These are phyloP conservation scores for Cutaneotrichosporon sp. DNA, from an alignment of 1,284 basidiomycete species.

Conservation along the genomic window DNA sequence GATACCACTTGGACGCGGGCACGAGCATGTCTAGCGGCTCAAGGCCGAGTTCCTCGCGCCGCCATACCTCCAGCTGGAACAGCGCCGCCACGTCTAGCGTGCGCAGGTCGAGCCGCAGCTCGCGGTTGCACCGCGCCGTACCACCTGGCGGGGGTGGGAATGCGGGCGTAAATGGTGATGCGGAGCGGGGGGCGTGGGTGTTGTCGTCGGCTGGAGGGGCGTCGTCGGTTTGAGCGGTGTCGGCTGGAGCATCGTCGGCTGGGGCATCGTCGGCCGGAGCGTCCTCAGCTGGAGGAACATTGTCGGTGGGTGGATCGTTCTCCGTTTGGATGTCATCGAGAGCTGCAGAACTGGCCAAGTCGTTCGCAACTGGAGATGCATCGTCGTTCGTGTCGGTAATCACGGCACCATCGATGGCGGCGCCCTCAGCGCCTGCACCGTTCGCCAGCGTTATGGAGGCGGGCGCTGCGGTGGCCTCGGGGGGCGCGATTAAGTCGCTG, in stretches of 20 bases:
- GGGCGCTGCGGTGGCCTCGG: not conserved
- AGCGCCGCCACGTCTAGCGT: conserved; percentile 36
- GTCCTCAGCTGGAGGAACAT: not conserved
- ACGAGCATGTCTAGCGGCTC: conserved; percentile 22
- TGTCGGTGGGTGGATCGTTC: too few species aligned
- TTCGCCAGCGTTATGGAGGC: too few species aligned
- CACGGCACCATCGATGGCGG: too few species aligned
- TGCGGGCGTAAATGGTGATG: conserved; percentile 6
- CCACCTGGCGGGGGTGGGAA: conserved; percentile 29
- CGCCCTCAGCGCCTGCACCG: too few species aligned
- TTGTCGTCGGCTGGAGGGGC: not conserved
- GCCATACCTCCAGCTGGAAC: conserved; percentile 38
- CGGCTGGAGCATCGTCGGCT: not conserved
- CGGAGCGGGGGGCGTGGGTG: not conserved
- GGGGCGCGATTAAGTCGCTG: too few species aligned
- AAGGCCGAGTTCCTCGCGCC: conserved; percentile 28
- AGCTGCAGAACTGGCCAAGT: too few species aligned
- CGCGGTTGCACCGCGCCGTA: conserved; percentile 27
- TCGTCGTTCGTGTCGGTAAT: too few species aligned
- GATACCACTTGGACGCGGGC: conserved; percentile 23
- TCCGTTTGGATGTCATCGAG: too few species aligned
- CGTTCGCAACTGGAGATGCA: too few species aligned
- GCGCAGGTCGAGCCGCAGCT: conserved; percentile 37
- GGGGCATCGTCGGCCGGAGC: not conserved
- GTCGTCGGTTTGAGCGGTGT: not conserved